Conservation (phyloP, 305 asterid genomes). For the Plantago rigida region DNA sequence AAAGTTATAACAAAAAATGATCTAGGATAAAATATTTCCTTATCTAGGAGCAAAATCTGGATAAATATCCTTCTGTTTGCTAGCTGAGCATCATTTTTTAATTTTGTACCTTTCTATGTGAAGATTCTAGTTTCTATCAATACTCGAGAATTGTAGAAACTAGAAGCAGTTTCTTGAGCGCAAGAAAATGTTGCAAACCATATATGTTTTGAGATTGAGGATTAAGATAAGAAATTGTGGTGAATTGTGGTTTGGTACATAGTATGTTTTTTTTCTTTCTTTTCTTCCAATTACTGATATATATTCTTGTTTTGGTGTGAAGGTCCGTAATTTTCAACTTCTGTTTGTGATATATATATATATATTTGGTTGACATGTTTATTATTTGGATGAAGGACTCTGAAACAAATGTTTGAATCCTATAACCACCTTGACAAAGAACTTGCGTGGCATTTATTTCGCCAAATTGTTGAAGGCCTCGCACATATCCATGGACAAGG, state of each 20-base stretch:
- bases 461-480: constrained; percentile 95
- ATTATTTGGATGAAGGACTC: constrained; percentile 60
- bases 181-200: too few relatives aligned
- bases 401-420: constrained; percentile 82
- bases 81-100: background rate
- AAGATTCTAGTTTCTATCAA: too few relatives aligned
- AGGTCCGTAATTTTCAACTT: background rate
- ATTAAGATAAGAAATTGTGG: background rate
- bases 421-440: constrained; percentile 81
- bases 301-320: background rate
- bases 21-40: too few relatives aligned
- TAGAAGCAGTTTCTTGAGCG: background rate
- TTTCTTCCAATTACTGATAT: too few relatives aligned
- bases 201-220: background rate
- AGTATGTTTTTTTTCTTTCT: too few relatives aligned
- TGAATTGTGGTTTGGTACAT: background rate
- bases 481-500: constrained; percentile 95
- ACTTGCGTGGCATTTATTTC: constrained; percentile 87
- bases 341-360: constrained; percentile 6
- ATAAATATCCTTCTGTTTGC: background rate
- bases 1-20: too few relatives aligned
- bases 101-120: background rate
- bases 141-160: too few relatives aligned
- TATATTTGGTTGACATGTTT: constrained; percentile 23
- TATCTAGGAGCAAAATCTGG: background rate